Percentiles rank a stretch among this genome's conserved stretches.
Evolutionary conservation across 1,284 basidiomycete species (phyloP).

Genomic region (Neotropicomus parvogracilis): DNA sequence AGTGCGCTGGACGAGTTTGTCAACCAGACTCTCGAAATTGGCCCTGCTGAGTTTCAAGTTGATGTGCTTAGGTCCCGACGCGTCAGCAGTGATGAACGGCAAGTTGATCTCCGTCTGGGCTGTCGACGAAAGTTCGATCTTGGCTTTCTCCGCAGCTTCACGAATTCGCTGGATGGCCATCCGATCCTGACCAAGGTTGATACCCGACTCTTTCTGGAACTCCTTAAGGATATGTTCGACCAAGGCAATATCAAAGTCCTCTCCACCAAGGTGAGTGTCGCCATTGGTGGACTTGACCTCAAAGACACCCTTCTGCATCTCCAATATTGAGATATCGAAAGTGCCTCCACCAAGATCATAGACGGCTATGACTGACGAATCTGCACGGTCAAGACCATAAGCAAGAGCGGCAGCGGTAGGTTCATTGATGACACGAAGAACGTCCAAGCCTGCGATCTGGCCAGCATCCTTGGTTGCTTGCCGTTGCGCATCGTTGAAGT

Average conservation of each 20-base stretch:
- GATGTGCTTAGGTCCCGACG: slow-evolving; percentile 94
- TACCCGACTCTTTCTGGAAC: slow-evolving; percentile 92
- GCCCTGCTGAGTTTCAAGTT: slow-evolving; percentile 87
- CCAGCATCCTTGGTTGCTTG: slow-evolving; percentile 98
- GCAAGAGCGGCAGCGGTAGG: slow-evolving; percentile 97
- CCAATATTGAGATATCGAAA: slow-evolving; percentile 97
- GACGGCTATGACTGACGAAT: slow-evolving; percentile 89
- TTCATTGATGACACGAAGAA: slow-evolving; percentile 98
- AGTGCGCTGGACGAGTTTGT: slow-evolving; percentile 82
- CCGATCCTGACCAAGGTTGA: slow-evolving; percentile 80
- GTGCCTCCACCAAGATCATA: slow-evolving; percentile 96
- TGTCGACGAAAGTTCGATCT: slow-evolving; percentile 95
- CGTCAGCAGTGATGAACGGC: slow-evolving; percentile 96
- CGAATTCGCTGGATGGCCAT: slow-evolving; percentile 99
- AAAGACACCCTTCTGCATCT: slow-evolving; percentile 99
- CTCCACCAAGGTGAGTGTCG: slow-evolving; percentile 97
- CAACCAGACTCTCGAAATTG: slow-evolving; percentile 87
- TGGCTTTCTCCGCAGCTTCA: slow-evolving; percentile 98
- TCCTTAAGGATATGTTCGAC: slow-evolving; percentile 86
- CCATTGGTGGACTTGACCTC: slow-evolving; percentile 99
- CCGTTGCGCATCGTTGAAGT: slow-evolving; percentile 99
- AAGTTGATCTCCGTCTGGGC: slow-evolving; percentile 94
- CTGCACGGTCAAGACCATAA: slow-evolving; percentile 86
- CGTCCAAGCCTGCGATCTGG: slow-evolving; percentile 94
- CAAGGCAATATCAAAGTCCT: slow-evolving; percentile 94